Evolutionary conservation across 1,284 basidiomycete genomes (phyloP).

Genomic region (Melampsora larici-populina): DNA sequence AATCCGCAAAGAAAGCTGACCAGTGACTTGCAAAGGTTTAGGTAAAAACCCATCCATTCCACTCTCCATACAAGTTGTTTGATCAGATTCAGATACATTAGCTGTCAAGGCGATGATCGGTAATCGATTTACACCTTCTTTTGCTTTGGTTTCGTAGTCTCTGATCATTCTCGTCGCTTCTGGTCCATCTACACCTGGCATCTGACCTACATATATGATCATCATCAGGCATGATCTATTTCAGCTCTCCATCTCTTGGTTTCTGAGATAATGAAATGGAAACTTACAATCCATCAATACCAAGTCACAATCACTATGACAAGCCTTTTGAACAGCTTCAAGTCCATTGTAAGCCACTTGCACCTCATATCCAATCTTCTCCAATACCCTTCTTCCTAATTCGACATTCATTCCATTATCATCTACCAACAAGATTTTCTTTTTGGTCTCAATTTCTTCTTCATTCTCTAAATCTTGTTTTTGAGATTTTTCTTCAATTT

Average conservation of each 20-base stretch:
- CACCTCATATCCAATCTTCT: slow-evolving; percentile 26
- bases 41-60: slow-evolving; percentile 42
- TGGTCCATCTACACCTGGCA: slow-evolving; percentile 35
- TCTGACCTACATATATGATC: slow-evolving; percentile 12
- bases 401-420: slow-evolving; percentile 35
- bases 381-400: slow-evolving; percentile 26
- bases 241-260: neutral
- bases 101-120: slow-evolving; percentile 40
- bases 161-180: slow-evolving; percentile 25
- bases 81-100: slow-evolving; percentile 35
- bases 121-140: neutral
- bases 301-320: slow-evolving; percentile 10
- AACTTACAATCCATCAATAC: slow-evolving; percentile 41
- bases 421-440: slow-evolving; percentile 39
- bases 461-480: neutral
- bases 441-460: neutral
- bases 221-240: neutral
- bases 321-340: slow-evolving; percentile 29
- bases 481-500: neutral
- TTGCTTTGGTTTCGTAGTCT: slow-evolving; percentile 9
- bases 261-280: neutral
- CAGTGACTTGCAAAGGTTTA: slow-evolving; percentile 33
- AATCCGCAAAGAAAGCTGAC: neutral
- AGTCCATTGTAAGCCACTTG: slow-evolving; percentile 25
- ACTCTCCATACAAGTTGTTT: slow-evolving; percentile 17